Evolutionary conservation across 108 stramenopile species (phyloP).

Genomic region (Nitzschia sp.): DNA sequence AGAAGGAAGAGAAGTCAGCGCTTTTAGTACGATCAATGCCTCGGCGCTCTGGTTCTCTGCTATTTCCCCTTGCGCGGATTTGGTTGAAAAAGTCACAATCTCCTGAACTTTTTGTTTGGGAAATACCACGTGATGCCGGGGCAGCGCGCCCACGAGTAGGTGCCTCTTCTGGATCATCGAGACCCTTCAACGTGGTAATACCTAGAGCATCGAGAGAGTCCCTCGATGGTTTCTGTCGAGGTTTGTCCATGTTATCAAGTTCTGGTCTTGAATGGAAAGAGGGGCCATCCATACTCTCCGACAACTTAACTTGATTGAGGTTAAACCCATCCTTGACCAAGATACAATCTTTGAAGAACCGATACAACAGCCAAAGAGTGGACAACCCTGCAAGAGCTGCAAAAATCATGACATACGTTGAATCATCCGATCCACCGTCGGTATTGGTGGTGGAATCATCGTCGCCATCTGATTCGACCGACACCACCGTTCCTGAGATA

Average conservation of each 20-base stretch:
- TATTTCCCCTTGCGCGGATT: neutral
- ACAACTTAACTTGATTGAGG: constrained; percentile 11
- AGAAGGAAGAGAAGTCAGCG: neutral
- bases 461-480: constrained; percentile 1
- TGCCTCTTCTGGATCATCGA: neutral
- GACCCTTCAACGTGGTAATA: neutral
- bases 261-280: neutral
- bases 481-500: constrained; percentile 1
- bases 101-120: constrained; percentile 2
- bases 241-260: constrained; percentile 20
- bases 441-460: neutral
- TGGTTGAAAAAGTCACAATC: neutral
- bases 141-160: constrained; percentile 1
- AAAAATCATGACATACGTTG: constrained; percentile 8
- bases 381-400: constrained; percentile 1
- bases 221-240: neutral
- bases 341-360: constrained; percentile 16
- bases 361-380: constrained; percentile 8
- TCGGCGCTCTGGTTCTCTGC: neutral
- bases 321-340: constrained; percentile 8
- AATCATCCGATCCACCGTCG: neutral
- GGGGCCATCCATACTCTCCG: neutral
- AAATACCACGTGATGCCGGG: neutral
- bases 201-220: neutral
- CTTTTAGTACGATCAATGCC: constrained; percentile 3